These are phyloP conservation scores for Funneliformis mosseae DNA, from an alignment of 192 early-diverging fungal genomes.

Conservation along the genomic window DNA sequence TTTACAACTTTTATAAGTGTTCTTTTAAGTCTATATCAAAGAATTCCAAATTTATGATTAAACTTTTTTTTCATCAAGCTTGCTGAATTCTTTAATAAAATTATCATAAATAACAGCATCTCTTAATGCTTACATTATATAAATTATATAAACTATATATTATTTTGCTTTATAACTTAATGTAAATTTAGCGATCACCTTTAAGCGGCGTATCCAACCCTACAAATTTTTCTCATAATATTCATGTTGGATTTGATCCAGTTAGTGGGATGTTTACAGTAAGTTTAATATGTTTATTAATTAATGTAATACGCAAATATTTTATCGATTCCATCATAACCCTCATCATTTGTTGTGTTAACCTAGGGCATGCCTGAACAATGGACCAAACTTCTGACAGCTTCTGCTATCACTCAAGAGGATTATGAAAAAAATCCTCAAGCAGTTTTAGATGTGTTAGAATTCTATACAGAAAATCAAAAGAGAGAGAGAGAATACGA, in stretches of 20 bases:
- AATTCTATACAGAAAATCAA: constrained; percentile 94
- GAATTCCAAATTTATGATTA: neutral
- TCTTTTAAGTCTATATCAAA: neutral
- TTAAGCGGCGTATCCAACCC: constrained; percentile 77
- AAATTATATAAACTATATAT: no score
- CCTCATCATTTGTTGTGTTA: neutral
- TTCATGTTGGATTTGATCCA: constrained; percentile 74
- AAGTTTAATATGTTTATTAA: constrained; percentile 30
- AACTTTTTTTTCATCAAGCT: neutral
- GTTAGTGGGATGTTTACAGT: constrained; percentile 62
- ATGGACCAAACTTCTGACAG: constrained; percentile 92
- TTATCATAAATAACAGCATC: no score
- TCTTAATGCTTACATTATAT: no score
- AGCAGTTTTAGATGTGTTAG: constrained; percentile 95
- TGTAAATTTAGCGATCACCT: constrained; percentile 63
- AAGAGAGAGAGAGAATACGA: constrained; percentile 58
- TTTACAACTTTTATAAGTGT: neutral
- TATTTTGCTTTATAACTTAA: constrained; percentile 39
- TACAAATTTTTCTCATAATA: constrained; percentile 86
- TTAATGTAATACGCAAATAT: neutral
- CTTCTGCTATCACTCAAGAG: constrained; percentile 93
- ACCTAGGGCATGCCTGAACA: constrained; percentile 87
- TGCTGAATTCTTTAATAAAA: constrained; percentile 19
- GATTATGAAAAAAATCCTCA: constrained; percentile 98
- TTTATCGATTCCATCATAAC: neutral